Evolutionary conservation across 495 filamentous ascomycete genomes (phyloP).

Genomic region (Hyaloscypha variabilis): DNA sequence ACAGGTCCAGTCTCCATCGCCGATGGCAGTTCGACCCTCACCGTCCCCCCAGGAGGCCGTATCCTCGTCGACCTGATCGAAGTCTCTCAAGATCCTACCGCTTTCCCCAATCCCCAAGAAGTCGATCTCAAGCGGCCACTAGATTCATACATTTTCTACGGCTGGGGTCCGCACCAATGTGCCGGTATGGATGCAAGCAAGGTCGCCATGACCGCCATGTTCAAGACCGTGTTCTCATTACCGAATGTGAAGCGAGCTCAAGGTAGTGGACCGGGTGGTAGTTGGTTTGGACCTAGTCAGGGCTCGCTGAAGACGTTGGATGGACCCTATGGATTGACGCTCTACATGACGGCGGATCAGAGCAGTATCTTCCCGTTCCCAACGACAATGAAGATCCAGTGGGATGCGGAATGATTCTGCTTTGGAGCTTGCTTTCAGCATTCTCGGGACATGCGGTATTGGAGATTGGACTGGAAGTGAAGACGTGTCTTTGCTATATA

Average conservation of each 20-base stretch:
- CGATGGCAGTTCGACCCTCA: conserved; percentile 46
- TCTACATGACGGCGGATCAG: conserved; percentile 77
- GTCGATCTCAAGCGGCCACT: conserved; percentile 70
- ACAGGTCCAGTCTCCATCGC: conserved; percentile 45
- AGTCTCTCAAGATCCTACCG: conserved; percentile 59
- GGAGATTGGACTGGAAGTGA: too few relatives aligned
- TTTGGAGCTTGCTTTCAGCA: too few relatives aligned
- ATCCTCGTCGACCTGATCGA: conserved; percentile 58
- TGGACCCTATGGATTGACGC: conserved; percentile 58
- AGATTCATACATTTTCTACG: conserved; percentile 70
- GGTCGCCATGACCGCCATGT: conserved; percentile 68
- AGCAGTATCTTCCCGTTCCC: conserved; percentile 75
- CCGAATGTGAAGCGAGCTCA: conserved; percentile 56
- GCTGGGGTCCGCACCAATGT: conserved; percentile 61
- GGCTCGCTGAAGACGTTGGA: conserved; percentile 69
- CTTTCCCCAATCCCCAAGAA: conserved; percentile 70
- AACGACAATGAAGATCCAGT: conserved; percentile 42
- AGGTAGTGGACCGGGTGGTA: conserved; percentile 39
- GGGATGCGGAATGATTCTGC: conserved; percentile 21
- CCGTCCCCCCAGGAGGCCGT: conserved; percentile 40
- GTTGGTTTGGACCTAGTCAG: conserved; percentile 28
- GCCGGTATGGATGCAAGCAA: conserved; percentile 64
- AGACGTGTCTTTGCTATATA: too few relatives aligned
- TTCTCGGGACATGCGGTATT: too few relatives aligned
- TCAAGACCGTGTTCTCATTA: conserved; percentile 37